phyloP scores from a whole-genome alignment of 768 basidiomycete genomes.

The Amanita pseudoporphyria region DNA sequence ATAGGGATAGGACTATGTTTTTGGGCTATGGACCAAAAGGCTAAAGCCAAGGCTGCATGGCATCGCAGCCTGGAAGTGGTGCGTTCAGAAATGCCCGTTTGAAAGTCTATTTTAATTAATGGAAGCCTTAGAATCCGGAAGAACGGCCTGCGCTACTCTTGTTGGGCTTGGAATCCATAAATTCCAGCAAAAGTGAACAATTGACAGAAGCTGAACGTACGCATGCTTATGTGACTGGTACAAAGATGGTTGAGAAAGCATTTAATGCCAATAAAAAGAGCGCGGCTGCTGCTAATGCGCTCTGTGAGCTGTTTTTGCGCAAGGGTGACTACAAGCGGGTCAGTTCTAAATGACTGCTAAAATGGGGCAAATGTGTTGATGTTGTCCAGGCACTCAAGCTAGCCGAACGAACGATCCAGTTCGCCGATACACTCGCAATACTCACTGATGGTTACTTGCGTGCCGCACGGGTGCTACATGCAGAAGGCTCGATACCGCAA shows the following conservation, averaged over 20 bases:
- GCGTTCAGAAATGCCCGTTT: constrained; percentile 20
- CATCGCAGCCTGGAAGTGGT: constrained; percentile 81
- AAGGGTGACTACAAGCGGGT: constrained; percentile 60
- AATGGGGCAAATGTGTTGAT: background rate
- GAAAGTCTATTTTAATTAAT: constrained; percentile 1
- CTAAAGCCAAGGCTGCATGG: constrained; percentile 84
- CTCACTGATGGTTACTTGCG: constrained; percentile 82
- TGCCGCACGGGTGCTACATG: constrained; percentile 74
- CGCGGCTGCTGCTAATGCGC: constrained; percentile 74
- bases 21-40: constrained; percentile 81
- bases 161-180: constrained; percentile 80
- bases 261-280: constrained; percentile 75
- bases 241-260: constrained; percentile 62
- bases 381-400: constrained; percentile 70
- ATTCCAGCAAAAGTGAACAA: constrained; percentile 69
- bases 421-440: constrained; percentile 78
- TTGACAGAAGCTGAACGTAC: constrained; percentile 54
- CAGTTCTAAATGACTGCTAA: constrained; percentile 12
- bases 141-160: constrained; percentile 77
- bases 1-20: constrained; percentile 93
- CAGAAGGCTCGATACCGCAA: constrained; percentile 50
- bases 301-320: constrained; percentile 71
- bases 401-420: constrained; percentile 90
- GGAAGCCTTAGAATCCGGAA: constrained; percentile 49
- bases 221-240: constrained; percentile 51